Percentiles rank a stretch among this genome's conserved stretches.
These are phyloP conservation scores for Protomyces pachydermus DNA, from an alignment of 1,139 yeast genomes.

Conservation along the genomic window DNA sequence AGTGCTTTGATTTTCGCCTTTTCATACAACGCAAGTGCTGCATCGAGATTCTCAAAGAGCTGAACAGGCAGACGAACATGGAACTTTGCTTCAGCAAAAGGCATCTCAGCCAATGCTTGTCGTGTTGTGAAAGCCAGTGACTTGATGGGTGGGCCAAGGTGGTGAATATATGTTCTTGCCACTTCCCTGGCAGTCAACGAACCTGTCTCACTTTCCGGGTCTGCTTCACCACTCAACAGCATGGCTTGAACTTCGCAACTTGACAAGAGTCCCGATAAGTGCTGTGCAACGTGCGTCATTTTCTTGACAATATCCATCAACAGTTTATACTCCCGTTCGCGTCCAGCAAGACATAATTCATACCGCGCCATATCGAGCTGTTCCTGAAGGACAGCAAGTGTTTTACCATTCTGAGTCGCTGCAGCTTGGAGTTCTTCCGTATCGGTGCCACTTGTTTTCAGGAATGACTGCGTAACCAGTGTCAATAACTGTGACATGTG, in stretches of 20 bases:
- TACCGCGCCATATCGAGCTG: constrained; percentile 57
- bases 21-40: constrained; percentile 55
- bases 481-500: constrained; percentile 52
- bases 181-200: not conserved
- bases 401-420: constrained; percentile 40
- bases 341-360: constrained; percentile 55
- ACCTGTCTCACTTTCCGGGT: not conserved
- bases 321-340: constrained; percentile 50
- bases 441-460: constrained; percentile 37
- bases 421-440: constrained; percentile 6
- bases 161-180: constrained; percentile 50
- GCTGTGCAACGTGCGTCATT: constrained; percentile 52
- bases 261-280: constrained; percentile 61
- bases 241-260: constrained; percentile 34
- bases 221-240: constrained; percentile 19
- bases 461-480: constrained; percentile 51
- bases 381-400: constrained; percentile 44
- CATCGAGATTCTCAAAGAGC: constrained; percentile 48
- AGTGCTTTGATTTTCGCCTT: constrained; percentile 56
- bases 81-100: constrained; percentile 47
- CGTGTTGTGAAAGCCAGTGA: constrained; percentile 61
- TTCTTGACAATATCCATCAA: constrained; percentile 50
- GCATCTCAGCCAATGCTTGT: constrained; percentile 56
- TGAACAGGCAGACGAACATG: constrained; percentile 41
- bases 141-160: constrained; percentile 68